Conservation (phyloP, 768 basidiomycete species). For the Kwoniella shandongensis region DNA sequence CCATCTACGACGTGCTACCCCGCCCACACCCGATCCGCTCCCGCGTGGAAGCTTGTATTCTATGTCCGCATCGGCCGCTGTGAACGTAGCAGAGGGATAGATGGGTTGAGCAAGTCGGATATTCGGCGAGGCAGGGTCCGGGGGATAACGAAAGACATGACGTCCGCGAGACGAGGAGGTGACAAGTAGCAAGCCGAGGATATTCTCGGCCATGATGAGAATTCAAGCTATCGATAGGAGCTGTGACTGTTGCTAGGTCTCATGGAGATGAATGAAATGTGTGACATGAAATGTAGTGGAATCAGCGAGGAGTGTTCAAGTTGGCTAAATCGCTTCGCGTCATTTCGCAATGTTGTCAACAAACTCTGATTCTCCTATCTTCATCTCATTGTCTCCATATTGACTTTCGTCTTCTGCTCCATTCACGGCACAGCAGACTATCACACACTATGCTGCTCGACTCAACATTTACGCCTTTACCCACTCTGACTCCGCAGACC, state of each 20-base stretch:
- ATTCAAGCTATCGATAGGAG: no score
- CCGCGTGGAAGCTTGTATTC: constrained; percentile 8
- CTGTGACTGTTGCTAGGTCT: no score
- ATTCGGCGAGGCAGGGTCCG: constrained; percentile 61
- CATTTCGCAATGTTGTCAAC: neutral
- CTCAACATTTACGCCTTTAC: constrained; percentile 7
- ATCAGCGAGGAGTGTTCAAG: no score
- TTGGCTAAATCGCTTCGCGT: constrained; percentile 2
- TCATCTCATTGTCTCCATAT: neutral
- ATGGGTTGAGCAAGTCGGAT: constrained; percentile 70
- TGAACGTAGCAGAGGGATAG: constrained; percentile 44
- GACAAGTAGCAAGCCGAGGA: constrained; percentile 77
- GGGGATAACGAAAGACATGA: constrained; percentile 84
- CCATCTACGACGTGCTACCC: neutral
- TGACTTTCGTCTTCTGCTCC: neutral
- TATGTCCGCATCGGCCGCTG: constrained; percentile 23
- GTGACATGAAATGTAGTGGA: no score
- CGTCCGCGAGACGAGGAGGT: constrained; percentile 76
- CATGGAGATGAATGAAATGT: no score
- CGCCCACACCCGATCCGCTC: neutral
- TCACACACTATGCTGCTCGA: constrained; percentile 18
- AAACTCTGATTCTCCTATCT: no score
- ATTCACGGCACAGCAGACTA: neutral
- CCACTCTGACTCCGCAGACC: constrained; percentile 11
- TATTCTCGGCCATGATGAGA: constrained; percentile 48